Base-by-base conservation (phyloP, 306 rosid species). In the Cucumis melo region DNA sequence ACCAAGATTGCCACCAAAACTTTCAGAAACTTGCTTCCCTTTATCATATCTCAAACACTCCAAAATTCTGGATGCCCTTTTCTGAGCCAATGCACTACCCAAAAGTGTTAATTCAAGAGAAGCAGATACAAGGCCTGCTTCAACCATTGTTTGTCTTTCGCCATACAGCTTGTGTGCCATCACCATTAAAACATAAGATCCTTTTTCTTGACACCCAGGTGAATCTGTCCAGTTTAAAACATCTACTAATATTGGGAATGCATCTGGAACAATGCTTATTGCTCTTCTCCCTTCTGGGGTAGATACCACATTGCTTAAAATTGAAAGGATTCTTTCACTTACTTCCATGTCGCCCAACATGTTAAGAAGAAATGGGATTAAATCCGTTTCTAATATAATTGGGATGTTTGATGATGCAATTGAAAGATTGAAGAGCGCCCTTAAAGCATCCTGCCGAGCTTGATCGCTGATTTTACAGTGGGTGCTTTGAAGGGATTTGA, bases 11-110 rank as follows among this genome's bases (percentile, higher is more conserved):
- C 91, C 91, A 42, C 86, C 83, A 64, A 76, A 85, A 71, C 83
- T 83, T 32, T 85, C 80, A n/a, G 98, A 90, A 73, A 92, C 86
- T 75, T 89, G 98, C 78, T 95, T 92, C 77, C 97, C 99, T 85
- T 95, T 92, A 56, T 88, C 91, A 21, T 90, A 74, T 80, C 97
- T 92, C 81, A 95, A 83, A 63, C 92, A 87, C 80, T 86, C 89
- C 92, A 95, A 78, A 62, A 95, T 88, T 81, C 99, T 89, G 5
- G 99, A 90, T 36, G 99, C 99, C 78, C 99, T 90, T 88, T 92
- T 92, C 85, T 95, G 99, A 9, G 98, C 91, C 87, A 95, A 87
- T 29, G 92, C 78, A 16, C 92, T 87, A 20, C 99, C 99, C 83
- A 95, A 72, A 77, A 95, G 98, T 14, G 95, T 90, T 84, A 92